These are phyloP conservation scores for Magnaporthiopsis poae DNA, from an alignment of 2,329 filamentous ascomycete species.

Conservation along the genomic window DNA sequence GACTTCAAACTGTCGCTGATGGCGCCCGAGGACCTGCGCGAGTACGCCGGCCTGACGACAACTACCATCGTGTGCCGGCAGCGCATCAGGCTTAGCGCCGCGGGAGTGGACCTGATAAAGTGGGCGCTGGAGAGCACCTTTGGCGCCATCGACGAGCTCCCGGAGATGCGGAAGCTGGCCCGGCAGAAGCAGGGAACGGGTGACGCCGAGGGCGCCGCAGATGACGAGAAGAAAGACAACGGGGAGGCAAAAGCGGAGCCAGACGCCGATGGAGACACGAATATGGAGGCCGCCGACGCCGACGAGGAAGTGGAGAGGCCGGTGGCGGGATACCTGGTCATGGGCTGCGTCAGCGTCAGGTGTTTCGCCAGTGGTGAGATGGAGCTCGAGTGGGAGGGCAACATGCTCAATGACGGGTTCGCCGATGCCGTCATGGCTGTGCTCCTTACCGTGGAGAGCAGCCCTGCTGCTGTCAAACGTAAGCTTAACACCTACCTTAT, in stretches of 20 bases:
- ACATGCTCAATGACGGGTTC: constrained; percentile 93
- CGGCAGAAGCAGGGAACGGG: constrained; percentile 26
- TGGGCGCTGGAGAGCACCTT: constrained; percentile 95
- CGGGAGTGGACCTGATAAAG: constrained; percentile 79
- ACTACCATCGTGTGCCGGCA: constrained; percentile 91
- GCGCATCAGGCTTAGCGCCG: constrained; percentile 75
- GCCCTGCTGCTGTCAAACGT: constrained; percentile 89
- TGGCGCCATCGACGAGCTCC: constrained; percentile 66
- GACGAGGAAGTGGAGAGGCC: constrained; percentile 58
- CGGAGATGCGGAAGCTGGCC: constrained; percentile 38
- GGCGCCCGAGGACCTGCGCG: constrained; percentile 88
- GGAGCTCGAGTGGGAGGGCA: constrained; percentile 93
- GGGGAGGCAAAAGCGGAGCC: constrained; percentile 17
- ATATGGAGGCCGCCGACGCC: constrained; percentile 32
- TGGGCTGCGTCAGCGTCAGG: constrained; percentile 81
- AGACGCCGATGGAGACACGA: constrained; percentile 23
- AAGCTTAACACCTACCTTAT: constrained; percentile 23
- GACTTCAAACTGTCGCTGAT: constrained; percentile 96
- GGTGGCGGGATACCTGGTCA: constrained; percentile 57
- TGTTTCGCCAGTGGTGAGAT: constrained; percentile 70
- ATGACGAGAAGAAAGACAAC: neutral
- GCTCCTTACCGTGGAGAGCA: constrained; percentile 83
- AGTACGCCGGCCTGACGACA: constrained; percentile 93
- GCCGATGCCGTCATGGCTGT: constrained; percentile 96
- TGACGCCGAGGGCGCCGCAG: constrained; percentile 4